Evolutionary conservation across 345 rosid species (phyloP), one percentile per base, ranked within the genome.

Genomic region (Excoecaria cochinchinensis): DNA sequence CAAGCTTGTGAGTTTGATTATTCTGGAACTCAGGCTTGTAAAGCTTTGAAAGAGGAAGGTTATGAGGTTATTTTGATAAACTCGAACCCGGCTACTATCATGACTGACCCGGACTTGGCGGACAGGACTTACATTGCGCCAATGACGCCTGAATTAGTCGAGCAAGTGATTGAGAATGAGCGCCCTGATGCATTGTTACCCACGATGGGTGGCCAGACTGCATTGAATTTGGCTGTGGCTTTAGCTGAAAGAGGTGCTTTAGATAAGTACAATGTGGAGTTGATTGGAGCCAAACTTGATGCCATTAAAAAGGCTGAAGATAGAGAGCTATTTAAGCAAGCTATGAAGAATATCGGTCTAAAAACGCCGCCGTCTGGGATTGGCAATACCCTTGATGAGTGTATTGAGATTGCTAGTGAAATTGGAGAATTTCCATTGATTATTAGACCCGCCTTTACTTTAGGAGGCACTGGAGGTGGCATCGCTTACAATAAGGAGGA

Each of bases 171-270:
- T 44, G 82, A 83, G 51, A 90, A 89, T 65, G 99, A 95, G 79
- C 88, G 96, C 4, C 99, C 98, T 10, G 97, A 95, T 57, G 96
- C 98, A 15, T 53, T 95, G 12, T 78, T 95, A 55, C 99, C 99
- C 7, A 93, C 99, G 5, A 93, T 95, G 99, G 99, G 99, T 1
- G 99, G 99, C 14, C 99, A 95, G 83, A 95, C 99, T 12, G 98
- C 98, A 0, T 73, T 95, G 61, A 95, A 95, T 84, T 93, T 95
- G 12, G 99, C 98, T 0, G 98, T 95, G 4, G 97, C 98, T 0
- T 64, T 95, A 19, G 98, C 99, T 0, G 93, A 91, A 79, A 85
- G 87, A 8, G 99, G 99, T 2, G 90, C 75, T 15, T 57, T 95
- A 25, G 97, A 89, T 19, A 89, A 63, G 72, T 91, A 90, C 46